Evolutionary conservation across 352 stramenopile genomes (phyloP).

Genomic region (Phytophthora ramorum): DNA sequence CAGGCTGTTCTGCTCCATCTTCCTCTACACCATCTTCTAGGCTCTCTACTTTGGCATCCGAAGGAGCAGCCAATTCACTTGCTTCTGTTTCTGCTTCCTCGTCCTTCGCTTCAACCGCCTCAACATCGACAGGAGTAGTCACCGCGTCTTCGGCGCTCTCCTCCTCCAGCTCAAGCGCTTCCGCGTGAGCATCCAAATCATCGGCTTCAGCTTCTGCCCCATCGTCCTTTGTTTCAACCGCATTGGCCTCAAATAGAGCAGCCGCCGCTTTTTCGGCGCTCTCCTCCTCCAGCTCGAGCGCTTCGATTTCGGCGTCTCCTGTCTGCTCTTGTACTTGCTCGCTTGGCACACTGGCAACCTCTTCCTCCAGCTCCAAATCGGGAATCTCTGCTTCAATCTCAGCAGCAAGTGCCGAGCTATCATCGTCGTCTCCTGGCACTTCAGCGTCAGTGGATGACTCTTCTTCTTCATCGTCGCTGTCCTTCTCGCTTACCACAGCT

Average conservation of each 20-base stretch:
- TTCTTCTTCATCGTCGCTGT: constrained; percentile 2
- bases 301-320: not conserved
- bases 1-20: constrained; percentile 14
- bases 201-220: not conserved
- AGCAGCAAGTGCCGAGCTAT: constrained; percentile 3
- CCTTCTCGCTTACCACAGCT: not conserved
- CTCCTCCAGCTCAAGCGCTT: not conserved
- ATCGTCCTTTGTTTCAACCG: not conserved
- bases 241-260: constrained; percentile 1
- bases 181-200: not conserved
- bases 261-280: constrained; percentile 1
- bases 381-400: not conserved
- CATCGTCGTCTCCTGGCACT: not conserved
- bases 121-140: constrained; percentile 1
- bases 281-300: not conserved
- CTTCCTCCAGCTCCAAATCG: constrained; percentile 9
- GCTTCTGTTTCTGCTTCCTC: not conserved
- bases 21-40: not conserved
- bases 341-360: not conserved
- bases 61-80: not conserved
- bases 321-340: no score
- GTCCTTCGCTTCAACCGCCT: not conserved
- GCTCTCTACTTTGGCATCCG: constrained; percentile 3
- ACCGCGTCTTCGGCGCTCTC: constrained; percentile 4
- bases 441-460: not conserved